Evolutionary conservation across 2,329 filamentous ascomycete genomes (phyloP).

Genomic region (Drechslera avenae): DNA sequence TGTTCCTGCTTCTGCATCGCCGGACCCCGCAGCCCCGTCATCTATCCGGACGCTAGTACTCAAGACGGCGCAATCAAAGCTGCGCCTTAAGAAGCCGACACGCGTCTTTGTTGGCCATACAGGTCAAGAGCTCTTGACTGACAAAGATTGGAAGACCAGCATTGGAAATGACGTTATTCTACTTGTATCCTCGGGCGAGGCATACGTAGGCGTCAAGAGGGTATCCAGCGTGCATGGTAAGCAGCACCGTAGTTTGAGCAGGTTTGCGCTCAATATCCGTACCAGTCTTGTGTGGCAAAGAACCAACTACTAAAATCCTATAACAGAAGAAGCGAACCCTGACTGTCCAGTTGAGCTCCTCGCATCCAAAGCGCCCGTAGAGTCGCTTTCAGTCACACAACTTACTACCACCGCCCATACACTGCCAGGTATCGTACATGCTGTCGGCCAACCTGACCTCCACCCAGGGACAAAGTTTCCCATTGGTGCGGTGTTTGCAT

Average conservation of each 20-base stretch:
- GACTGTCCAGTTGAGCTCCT: constrained; percentile 30
- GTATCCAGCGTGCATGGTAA: constrained; percentile 23
- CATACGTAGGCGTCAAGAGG: constrained; percentile 38
- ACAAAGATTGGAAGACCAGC: constrained; percentile 35
- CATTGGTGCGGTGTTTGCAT: constrained; percentile 46
- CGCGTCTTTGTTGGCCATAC: constrained; percentile 35
- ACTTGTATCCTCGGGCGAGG: constrained; percentile 40
- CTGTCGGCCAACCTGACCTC: constrained; percentile 46
- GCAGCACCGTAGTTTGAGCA: constrained; percentile 24
- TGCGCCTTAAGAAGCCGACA: constrained; percentile 36
- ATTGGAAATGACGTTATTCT: constrained; percentile 35
- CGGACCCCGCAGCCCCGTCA: constrained; percentile 19
- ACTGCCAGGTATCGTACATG: constrained; percentile 44
- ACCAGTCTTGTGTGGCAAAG: neutral
- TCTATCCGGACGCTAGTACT: constrained; percentile 34
- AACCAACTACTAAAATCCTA: constrained; percentile 4
- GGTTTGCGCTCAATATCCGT: constrained; percentile 27
- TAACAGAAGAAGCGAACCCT: constrained; percentile 23
- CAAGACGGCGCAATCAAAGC: constrained; percentile 39
- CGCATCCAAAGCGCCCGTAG: constrained; percentile 34
- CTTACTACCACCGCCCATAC: constrained; percentile 38
- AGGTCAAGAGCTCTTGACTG: constrained; percentile 34
- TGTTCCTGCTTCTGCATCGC: constrained; percentile 23
- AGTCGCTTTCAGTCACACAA: constrained; percentile 39
- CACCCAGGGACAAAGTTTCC: constrained; percentile 48